A percentile compares a stretch with the other conserved stretches of the same genome.
Conservation (phyloP, 768 basidiomycete species). For the Amyloporia xantha region DNA sequence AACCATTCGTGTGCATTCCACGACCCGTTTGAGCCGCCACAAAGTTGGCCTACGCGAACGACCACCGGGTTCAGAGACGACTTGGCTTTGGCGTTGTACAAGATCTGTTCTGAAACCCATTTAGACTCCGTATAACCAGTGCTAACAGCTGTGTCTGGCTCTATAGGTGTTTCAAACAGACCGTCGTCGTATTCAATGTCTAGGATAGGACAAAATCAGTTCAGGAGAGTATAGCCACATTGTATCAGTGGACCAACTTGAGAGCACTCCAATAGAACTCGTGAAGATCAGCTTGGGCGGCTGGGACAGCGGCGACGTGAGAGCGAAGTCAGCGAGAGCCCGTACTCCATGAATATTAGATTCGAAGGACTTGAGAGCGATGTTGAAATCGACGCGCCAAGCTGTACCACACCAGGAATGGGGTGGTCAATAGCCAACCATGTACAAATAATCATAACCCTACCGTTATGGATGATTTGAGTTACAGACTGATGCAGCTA, state of each 20-base stretch:
- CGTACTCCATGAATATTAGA: neutral
- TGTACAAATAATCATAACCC: too few species aligned
- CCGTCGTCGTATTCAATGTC: constrained; percentile 1
- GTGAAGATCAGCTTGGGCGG: neutral
- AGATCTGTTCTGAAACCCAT: constrained; percentile 33
- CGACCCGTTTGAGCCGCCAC: constrained; percentile 31
- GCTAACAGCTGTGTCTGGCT: constrained; percentile 26
- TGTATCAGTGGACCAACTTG: neutral
- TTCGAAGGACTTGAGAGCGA: neutral
- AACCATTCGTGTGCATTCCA: constrained; percentile 43
- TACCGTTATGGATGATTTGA: neutral
- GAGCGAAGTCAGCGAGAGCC: neutral
- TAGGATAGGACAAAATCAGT: neutral
- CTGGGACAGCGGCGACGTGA: neutral
- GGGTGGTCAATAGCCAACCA: neutral
- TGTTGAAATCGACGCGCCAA: neutral
- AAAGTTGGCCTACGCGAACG: constrained; percentile 39
- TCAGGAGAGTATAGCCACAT: neutral
- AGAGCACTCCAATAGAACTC: neutral
- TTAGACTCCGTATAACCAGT: constrained; percentile 34
- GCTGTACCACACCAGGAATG: neutral
- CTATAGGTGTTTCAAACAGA: constrained; percentile 11
- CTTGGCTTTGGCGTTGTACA: constrained; percentile 22
- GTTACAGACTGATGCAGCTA: constrained; percentile 1
- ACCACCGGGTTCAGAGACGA: constrained; percentile 26